Conservation (phyloP, 352 stramenopile species). For the Peronospora belbahrii region DNA sequence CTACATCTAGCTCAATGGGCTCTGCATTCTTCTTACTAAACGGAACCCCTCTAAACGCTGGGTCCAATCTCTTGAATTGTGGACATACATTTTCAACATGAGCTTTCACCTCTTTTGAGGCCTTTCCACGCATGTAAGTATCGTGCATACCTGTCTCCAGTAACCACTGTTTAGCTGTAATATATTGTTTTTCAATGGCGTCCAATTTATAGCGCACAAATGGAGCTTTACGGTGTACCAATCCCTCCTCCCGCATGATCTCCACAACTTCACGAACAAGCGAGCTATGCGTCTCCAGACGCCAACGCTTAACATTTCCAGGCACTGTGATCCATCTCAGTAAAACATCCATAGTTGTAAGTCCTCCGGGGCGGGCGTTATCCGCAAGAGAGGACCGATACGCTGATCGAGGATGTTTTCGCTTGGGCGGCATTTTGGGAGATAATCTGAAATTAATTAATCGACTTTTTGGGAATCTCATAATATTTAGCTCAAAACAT, state of each 20-base stretch:
- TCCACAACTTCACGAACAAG: conserved; percentile 27
- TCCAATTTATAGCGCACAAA: conserved; percentile 30
- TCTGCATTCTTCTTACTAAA: conserved; percentile 18
- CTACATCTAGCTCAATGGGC: conserved; percentile 17
- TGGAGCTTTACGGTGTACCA: conserved; percentile 17
- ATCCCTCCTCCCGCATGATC: conserved; percentile 12
- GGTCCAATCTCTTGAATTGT: conserved; percentile 23
- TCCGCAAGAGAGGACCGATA: conserved; percentile 13
- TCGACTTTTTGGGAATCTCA: no score
- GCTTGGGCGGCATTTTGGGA: conserved; percentile 1
- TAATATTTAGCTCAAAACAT: no score
- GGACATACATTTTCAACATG: conserved; percentile 26
- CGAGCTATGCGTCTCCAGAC: conserved; percentile 4
- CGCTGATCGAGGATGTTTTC: not conserved
- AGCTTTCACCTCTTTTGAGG: conserved; percentile 21
- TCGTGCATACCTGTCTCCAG: conserved; percentile 33
- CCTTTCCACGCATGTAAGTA: conserved; percentile 14
- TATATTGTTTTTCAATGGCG: conserved; percentile 37
- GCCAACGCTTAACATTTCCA: conserved; percentile 33
- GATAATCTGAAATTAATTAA: no score
- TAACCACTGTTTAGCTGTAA: conserved; percentile 30
- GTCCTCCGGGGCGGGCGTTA: conserved; percentile 10
- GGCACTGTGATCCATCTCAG: conserved; percentile 25
- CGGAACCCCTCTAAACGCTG: conserved; percentile 17
- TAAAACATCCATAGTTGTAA: conserved; percentile 29